phyloP scores from a whole-genome alignment of 164 flowering plant species.

The Tinospora cordifolia region DNA sequence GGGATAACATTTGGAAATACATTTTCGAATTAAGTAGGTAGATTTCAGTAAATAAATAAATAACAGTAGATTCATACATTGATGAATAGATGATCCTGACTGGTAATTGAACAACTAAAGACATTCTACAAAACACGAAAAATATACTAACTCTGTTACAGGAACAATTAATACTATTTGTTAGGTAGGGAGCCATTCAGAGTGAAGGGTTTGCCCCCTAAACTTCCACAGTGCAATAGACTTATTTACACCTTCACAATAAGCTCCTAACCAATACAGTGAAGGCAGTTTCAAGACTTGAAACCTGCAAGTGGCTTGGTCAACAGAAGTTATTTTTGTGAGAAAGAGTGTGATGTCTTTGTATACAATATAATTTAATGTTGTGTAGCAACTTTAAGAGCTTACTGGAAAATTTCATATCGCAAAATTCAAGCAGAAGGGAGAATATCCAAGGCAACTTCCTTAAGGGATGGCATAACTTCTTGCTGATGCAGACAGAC shows the following conservation, averaged over 20 bases:
- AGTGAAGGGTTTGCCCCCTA: not conserved
- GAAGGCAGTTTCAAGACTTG: not conserved
- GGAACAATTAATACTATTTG: not conserved
- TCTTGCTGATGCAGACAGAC: constrained; percentile 71
- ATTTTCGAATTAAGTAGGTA: no score
- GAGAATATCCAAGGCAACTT: constrained; percentile 79
- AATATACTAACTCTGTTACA: not conserved
- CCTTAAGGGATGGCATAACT: constrained; percentile 81
- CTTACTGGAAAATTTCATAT: not conserved
- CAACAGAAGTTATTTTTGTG: not conserved
- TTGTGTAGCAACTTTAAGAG: not conserved
- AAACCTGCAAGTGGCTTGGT: not conserved
- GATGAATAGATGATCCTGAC: constrained; percentile 2
- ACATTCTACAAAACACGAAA: not conserved
- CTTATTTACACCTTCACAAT: not conserved
- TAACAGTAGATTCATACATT: no score
- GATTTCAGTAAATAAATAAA: no score
- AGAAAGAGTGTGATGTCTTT: not conserved
- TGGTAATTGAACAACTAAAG: not conserved
- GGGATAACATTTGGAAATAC: not conserved
- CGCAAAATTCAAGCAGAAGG: constrained; percentile 45
- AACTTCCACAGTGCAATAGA: not conserved
- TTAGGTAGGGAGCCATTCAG: not conserved
- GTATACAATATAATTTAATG: not conserved
- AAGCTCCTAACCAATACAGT: not conserved